Conservation (phyloP, 345 rosid species). For the Xanthoceras sorbifolium region DNA sequence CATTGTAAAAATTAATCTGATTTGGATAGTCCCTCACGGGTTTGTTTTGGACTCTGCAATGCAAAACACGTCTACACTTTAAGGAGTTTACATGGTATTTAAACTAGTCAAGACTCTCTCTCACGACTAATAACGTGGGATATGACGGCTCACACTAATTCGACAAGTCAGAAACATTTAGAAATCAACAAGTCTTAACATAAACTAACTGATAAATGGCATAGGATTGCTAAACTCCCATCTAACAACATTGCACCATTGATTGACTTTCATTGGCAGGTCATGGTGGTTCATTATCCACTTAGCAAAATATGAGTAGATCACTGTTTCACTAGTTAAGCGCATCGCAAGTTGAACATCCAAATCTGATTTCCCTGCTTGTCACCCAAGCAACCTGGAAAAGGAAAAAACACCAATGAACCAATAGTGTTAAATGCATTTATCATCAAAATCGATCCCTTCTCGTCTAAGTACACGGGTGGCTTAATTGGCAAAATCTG, state of each 20-base stretch:
- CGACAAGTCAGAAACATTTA: too few species aligned
- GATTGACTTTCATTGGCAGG: slow-evolving; percentile 87
- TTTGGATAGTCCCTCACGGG: neutral
- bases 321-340: slow-evolving; percentile 97
- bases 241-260: slow-evolving; percentile 99
- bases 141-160: too few species aligned
- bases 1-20: too few species aligned
- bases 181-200: neutral
- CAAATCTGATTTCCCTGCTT: slow-evolving; percentile 82
- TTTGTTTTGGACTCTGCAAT: neutral
- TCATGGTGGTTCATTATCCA: slow-evolving; percentile 97
- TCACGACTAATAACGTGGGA: too few species aligned
- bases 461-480: neutral
- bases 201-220: slow-evolving; percentile 78
- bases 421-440: neutral
- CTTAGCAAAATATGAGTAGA: slow-evolving; percentile 93
- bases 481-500: too few species aligned
- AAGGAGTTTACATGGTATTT: too few species aligned
- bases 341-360: slow-evolving; percentile 91
- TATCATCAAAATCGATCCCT: too few species aligned
- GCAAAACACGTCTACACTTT: neutral
- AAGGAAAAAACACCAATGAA: slow-evolving; percentile 17
- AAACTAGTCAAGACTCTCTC: too few species aligned
- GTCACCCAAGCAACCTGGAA: slow-evolving; percentile 98
- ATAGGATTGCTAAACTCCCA: slow-evolving; percentile 99